A percentile compares a stretch with the other conserved stretches of the same genome.
These are phyloP conservation scores for Trichoderma virens DNA, from an alignment of 495 filamentous ascomycete genomes.

Conservation along the genomic window DNA sequence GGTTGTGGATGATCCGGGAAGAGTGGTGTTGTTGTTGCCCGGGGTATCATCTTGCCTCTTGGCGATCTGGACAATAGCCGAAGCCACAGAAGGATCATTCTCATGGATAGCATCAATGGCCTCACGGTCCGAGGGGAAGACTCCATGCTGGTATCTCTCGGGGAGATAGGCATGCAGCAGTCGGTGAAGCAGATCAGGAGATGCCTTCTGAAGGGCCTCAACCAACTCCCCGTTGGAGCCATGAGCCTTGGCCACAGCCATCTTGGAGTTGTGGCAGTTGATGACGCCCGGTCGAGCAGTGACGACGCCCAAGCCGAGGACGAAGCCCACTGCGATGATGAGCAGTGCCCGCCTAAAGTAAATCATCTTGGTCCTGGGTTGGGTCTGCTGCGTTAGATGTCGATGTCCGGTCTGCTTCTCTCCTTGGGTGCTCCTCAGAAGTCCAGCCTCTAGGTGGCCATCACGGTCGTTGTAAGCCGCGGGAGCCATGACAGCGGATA, in stretches of 20 bases:
- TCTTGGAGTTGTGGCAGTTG: background rate
- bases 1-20: constrained; percentile 4
- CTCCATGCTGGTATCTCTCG: constrained; percentile 27
- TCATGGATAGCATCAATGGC: constrained; percentile 26
- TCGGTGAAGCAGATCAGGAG: constrained; percentile 20
- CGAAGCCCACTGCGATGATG: constrained; percentile 22
- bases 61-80: constrained; percentile 28
- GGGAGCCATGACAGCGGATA: constrained; percentile 2
- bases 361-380: constrained; percentile 21
- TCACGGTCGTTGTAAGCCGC: background rate
- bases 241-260: constrained; percentile 3
- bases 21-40: constrained; percentile 6
- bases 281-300: background rate
- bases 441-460: constrained; percentile 7
- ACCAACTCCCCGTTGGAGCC: constrained; percentile 25
- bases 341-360: constrained; percentile 20
- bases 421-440: background rate
- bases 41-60: constrained; percentile 28
- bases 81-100: constrained; percentile 24
- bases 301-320: constrained; percentile 24
- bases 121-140: constrained; percentile 27
- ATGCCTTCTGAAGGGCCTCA: constrained; percentile 14
- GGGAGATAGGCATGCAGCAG: constrained; percentile 34
- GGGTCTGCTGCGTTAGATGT: background rate
- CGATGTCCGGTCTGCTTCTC: constrained; percentile 4